Percentiles rank a stretch among this genome's conserved stretches.
These are phyloP conservation scores for Corynespora cassiicola DNA, from an alignment of 2,329 filamentous ascomycete genomes.

Conservation along the genomic window DNA sequence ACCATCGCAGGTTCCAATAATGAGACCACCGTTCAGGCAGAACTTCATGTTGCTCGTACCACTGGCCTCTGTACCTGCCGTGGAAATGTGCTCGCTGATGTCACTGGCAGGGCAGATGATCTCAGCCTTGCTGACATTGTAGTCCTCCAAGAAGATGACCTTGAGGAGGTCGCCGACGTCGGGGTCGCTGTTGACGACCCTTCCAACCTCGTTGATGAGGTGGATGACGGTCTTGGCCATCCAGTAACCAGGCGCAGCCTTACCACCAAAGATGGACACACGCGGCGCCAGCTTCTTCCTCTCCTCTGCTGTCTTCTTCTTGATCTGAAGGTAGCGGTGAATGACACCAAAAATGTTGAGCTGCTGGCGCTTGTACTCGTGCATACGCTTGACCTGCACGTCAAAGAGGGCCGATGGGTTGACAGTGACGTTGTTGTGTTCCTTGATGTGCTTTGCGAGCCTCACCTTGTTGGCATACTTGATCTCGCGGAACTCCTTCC, in stretches of 20 bases:
- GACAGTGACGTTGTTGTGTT: slow-evolving; percentile 78
- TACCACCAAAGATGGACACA: slow-evolving; percentile 96
- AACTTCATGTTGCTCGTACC: slow-evolving; percentile 99
- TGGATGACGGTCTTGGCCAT: slow-evolving; percentile 99
- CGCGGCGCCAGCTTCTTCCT: slow-evolving; percentile 85
- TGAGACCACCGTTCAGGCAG: slow-evolving; percentile 93
- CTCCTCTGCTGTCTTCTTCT: slow-evolving; percentile 81
- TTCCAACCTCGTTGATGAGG: slow-evolving; percentile 88
- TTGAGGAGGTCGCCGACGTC: slow-evolving; percentile 95
- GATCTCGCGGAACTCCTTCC: slow-evolving; percentile 94
- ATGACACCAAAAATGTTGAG: slow-evolving; percentile 99
- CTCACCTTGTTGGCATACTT: slow-evolving; percentile 96
- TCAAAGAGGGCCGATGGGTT: slow-evolving; percentile 92
- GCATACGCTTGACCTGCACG: slow-evolving; percentile 97
- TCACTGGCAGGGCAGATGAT: slow-evolving; percentile 95
- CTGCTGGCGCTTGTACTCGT: slow-evolving; percentile 99
- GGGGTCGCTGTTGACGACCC: slow-evolving; percentile 88
- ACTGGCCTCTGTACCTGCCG: slow-evolving; percentile 86
- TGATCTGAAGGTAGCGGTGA: slow-evolving; percentile 88
- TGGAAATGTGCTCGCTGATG: slow-evolving; percentile 98
- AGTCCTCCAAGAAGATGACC: slow-evolving; percentile 96
- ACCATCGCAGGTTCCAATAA: slow-evolving; percentile 97
- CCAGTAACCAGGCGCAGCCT: slow-evolving; percentile 98
- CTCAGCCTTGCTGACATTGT: slow-evolving; percentile 99
- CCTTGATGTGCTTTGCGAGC: slow-evolving; percentile 89